Conservation (phyloP, 2,329 filamentous ascomycete species). For the Penicillium paneum region DNA sequence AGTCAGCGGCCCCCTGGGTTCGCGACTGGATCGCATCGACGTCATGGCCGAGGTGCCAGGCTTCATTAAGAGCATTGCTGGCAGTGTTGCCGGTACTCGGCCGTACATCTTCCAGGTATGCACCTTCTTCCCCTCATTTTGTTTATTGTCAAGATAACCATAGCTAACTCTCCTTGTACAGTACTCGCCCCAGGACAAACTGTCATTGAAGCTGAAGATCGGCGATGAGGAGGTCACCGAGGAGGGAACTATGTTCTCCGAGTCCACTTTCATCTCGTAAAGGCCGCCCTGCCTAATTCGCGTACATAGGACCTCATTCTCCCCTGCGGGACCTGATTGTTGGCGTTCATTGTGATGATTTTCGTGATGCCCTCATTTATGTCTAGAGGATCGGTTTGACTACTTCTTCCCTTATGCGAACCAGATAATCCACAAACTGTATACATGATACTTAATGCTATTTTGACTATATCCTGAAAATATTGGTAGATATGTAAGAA, state of each 20-base stretch:
- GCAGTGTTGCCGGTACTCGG: conserved; percentile 82
- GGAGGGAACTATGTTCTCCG: conserved; percentile 74
- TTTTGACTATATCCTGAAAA: conserved; percentile 21
- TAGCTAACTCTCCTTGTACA: conserved; percentile 36
- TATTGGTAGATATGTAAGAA: not conserved
- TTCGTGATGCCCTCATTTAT: conserved; percentile 30
- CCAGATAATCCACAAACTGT: conserved; percentile 26
- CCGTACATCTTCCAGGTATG: conserved; percentile 95
- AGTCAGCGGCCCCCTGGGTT: conserved; percentile 66
- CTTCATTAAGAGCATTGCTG: conserved; percentile 92
- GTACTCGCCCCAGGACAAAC: conserved; percentile 65
- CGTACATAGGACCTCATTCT: conserved; percentile 30
- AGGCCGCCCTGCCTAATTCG: conserved; percentile 6
- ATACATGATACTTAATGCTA: conserved; percentile 32
- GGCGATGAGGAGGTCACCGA: conserved; percentile 76
- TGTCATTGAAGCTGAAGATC: conserved; percentile 78
- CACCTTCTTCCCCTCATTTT: conserved; percentile 1
- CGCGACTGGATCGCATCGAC: conserved; percentile 77
- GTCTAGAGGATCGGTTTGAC: conserved; percentile 23
- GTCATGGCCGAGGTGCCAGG: conserved; percentile 95
- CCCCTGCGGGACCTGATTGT: conserved; percentile 16
- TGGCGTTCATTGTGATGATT: conserved; percentile 29
- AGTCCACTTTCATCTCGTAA: conserved; percentile 92
- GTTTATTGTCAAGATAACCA: not conserved
- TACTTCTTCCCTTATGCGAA: conserved; percentile 18